These are phyloP conservation scores for Candida glucosophila DNA, from an alignment of 1,139 yeast genomes.

Conservation along the genomic window DNA sequence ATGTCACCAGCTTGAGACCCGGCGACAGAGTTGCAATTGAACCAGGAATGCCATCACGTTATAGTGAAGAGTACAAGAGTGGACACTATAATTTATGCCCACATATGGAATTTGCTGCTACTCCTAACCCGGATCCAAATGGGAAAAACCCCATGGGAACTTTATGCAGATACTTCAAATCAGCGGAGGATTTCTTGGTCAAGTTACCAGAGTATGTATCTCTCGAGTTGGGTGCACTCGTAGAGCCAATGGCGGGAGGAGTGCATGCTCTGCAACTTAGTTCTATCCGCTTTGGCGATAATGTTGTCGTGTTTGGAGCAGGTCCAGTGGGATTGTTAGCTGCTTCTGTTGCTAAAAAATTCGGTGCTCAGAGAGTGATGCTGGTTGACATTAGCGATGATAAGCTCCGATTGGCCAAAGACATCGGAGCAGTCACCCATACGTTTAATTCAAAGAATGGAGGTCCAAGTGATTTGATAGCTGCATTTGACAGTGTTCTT, in stretches of 20 bases:
- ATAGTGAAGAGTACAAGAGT: slow-evolving; percentile 61
- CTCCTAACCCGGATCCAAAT: slow-evolving; percentile 44
- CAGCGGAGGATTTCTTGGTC: slow-evolving; percentile 81
- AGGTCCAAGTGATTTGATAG: slow-evolving; percentile 20
- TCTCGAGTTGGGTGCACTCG: slow-evolving; percentile 80
- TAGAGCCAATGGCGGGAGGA: slow-evolving; percentile 83
- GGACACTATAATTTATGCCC: slow-evolving; percentile 80
- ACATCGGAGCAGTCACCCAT: slow-evolving; percentile 52
- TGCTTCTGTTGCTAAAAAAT: slow-evolving; percentile 72
- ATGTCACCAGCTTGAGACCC: slow-evolving; percentile 50
- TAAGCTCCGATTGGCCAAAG: slow-evolving; percentile 51
- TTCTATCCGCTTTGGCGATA: slow-evolving; percentile 62
- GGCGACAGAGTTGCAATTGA: slow-evolving; percentile 82
- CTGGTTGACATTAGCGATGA: slow-evolving; percentile 57
- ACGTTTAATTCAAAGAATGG: slow-evolving; percentile 46
- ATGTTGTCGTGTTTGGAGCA: slow-evolving; percentile 78
- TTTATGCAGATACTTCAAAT: slow-evolving; percentile 57
- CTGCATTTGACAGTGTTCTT: slow-evolving; percentile 33
- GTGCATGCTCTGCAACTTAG: slow-evolving; percentile 74
- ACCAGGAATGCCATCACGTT: slow-evolving; percentile 67
- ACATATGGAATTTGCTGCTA: slow-evolving; percentile 79
- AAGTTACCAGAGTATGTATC: slow-evolving; percentile 71
- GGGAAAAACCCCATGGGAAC: slow-evolving; percentile 56
- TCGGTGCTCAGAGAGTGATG: slow-evolving; percentile 68
- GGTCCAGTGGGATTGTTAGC: slow-evolving; percentile 86